Conservation (phyloP, 768 basidiomycete species). For the Agaricus sinodeliciosus region DNA sequence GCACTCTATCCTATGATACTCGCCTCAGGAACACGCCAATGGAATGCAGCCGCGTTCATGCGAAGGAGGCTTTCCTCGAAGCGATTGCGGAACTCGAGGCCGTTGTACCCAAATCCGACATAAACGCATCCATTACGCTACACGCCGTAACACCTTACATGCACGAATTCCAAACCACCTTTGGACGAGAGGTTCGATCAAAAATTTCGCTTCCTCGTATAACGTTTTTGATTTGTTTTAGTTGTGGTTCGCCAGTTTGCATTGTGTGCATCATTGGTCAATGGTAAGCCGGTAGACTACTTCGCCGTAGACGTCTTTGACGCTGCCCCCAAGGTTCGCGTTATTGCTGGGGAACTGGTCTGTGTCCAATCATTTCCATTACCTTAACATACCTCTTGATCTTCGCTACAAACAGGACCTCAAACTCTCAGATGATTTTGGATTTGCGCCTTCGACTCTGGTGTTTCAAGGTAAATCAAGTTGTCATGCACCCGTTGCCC, state of each 20-base stretch:
- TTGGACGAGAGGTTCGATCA: slow-evolving; percentile 67
- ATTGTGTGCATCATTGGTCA: slow-evolving; percentile 89
- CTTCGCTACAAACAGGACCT: slow-evolving; percentile 41
- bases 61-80: slow-evolving; percentile 47
- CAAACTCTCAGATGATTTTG: slow-evolving; percentile 67
- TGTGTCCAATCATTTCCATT: slow-evolving; percentile 17
- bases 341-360: slow-evolving; percentile 80
- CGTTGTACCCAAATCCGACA: slow-evolving; percentile 38
- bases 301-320: slow-evolving; percentile 7
- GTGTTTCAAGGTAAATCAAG: slow-evolving; percentile 54
- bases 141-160: slow-evolving; percentile 77
- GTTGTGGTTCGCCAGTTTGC: slow-evolving; percentile 84
- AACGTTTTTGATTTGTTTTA: slow-evolving; percentile 19
- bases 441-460: slow-evolving; percentile 81
- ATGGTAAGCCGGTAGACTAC: slow-evolving; percentile 47
- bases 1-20: slow-evolving; percentile 68
- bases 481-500: neutral
- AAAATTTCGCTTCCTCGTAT: neutral
- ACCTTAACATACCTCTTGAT: neutral
- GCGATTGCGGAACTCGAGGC: slow-evolving; percentile 51
- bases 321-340: slow-evolving; percentile 50
- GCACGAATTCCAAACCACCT: slow-evolving; percentile 71
- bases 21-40: slow-evolving; percentile 77
- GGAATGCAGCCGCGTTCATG: slow-evolving; percentile 61
- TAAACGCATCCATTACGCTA: slow-evolving; percentile 58